Conservation (phyloP, 139 green algal species). For the Volvox reticuliferus region DNA sequence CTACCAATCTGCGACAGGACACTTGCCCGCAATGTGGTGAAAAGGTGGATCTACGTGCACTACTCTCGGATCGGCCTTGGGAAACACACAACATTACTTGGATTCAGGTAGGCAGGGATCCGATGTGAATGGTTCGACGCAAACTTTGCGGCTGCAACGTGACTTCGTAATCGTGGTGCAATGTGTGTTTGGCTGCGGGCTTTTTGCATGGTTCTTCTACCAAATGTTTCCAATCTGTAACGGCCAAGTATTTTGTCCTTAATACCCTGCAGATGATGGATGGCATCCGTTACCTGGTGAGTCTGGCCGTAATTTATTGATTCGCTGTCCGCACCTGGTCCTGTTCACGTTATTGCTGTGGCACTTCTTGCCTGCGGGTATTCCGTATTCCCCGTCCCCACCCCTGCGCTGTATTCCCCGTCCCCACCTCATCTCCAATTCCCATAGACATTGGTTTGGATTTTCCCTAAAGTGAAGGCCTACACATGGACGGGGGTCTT, state of each 20-base stretch:
- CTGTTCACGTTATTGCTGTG: no score
- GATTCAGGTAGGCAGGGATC: slow-evolving; percentile 42
- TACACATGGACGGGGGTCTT: background rate
- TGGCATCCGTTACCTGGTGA: slow-evolving; percentile 77
- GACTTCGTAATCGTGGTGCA: background rate
- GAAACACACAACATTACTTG: slow-evolving; percentile 83
- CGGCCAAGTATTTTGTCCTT: background rate
- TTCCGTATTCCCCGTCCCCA: no score
- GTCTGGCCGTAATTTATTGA: background rate
- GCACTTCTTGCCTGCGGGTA: no score
- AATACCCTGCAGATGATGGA: slow-evolving; percentile 78
- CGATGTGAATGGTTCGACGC: no score
- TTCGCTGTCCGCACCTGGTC: no score
- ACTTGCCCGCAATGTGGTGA: slow-evolving; percentile 81
- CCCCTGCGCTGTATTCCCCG: no score
- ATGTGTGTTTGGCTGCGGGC: no score
- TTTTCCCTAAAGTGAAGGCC: no score
- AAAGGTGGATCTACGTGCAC: slow-evolving; percentile 77
- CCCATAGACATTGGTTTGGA: no score
- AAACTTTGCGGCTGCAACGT: background rate
- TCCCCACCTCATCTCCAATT: no score
- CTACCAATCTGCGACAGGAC: slow-evolving; percentile 53
- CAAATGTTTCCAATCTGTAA: no score
- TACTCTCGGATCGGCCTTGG: slow-evolving; percentile 72
- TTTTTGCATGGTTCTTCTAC: no score